A percentile compares a stretch with the other conserved stretches of the same genome.
Conservation (phyloP, 1,284 basidiomycete genomes). For the Anthracocystis setariae region DNA sequence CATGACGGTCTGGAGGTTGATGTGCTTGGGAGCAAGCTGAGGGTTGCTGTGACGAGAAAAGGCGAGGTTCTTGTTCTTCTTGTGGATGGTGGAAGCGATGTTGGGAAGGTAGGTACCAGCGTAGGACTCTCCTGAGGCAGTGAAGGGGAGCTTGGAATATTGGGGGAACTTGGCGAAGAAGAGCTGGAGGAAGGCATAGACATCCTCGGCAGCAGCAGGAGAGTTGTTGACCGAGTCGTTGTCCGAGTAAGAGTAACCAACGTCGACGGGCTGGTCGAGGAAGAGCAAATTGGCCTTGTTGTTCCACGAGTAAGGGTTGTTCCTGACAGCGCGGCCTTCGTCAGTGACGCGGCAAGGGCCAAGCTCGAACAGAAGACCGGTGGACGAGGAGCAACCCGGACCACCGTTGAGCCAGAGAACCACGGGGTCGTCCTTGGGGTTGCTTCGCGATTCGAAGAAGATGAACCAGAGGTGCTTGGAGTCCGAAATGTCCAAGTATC, state of each 20-base stretch:
- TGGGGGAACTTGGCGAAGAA: slow-evolving; percentile 74
- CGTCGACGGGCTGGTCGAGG: slow-evolving; percentile 81
- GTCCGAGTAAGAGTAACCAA: slow-evolving; percentile 85
- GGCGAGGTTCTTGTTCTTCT: slow-evolving; percentile 62
- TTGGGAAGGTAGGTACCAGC: slow-evolving; percentile 73
- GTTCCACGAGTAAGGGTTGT: slow-evolving; percentile 84
- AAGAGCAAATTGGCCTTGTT: slow-evolving; percentile 76
- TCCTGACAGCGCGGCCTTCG: slow-evolving; percentile 76
- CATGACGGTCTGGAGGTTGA: slow-evolving; percentile 64
- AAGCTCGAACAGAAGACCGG: slow-evolving; percentile 80
- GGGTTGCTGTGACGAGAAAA: slow-evolving; percentile 34
- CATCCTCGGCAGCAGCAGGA: slow-evolving; percentile 81
- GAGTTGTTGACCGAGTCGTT: slow-evolving; percentile 78
- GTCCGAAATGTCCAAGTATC: slow-evolving; percentile 84
- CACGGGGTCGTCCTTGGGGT: slow-evolving; percentile 80
- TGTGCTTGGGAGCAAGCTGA: slow-evolving; percentile 49
- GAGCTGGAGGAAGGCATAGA: slow-evolving; percentile 87
- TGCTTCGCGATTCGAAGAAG: slow-evolving; percentile 82
- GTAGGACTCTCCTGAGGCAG: slow-evolving; percentile 72
- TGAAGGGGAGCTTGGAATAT: slow-evolving; percentile 63
- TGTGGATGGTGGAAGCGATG: slow-evolving; percentile 62
- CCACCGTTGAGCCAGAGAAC: slow-evolving; percentile 91
- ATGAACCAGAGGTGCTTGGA: slow-evolving; percentile 89
- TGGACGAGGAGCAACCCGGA: slow-evolving; percentile 71
- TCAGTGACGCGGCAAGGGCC: slow-evolving; percentile 82